Base-by-base conservation (phyloP, 2,329 filamentous ascomycete species). In the Dactylellina leptospora region DNA sequence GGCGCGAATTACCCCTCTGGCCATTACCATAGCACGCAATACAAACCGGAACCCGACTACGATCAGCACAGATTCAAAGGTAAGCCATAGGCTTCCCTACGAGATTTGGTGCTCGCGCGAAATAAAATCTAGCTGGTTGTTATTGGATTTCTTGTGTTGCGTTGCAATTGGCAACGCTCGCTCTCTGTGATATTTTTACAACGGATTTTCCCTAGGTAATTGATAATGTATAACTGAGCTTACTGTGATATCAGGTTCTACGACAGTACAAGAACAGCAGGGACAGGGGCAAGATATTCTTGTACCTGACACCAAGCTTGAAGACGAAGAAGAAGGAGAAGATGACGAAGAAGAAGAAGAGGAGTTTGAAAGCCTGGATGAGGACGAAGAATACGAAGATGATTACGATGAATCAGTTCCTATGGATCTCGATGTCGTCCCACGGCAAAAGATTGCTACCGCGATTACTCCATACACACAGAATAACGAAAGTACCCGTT, bases 291-390 rank as follows among this genome's bases (percentile, higher is more conserved):
- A 70, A 36, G 20, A 20, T 6, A 44, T 20, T 8, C 25, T 48
- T 50, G 16, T 8, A 40, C 27, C 30, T 28, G 10, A 38, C 1
- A 40, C 22, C 42, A 56, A 16, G 13, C 22, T 33, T 44, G 44
- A 36, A 25, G 27, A 42, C 23, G 23, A 62, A 25, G 50, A 42
- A 36, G 56, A 16, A 44, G 64, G 23, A 9, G 27, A 51, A n/a
- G 53, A 27, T 25, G 25, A 45, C 16, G 50, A n/a, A n/a, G 87
- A 88, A 16, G 86, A 89, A 40, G 47, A 54, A 40, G 22, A 61
- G 27, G 16, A 36, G 4, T 47, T 47, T 10, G 86, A 88, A 18
- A 86, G 89, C 30, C 86, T 88, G 28, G 80, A 81, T 27, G 79
- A 81, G 3, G 80, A 80, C 53, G 78, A 78, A 63, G 79, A 78